phyloP scores from a whole-genome alignment of 345 rosid species.

The Melaleuca quinquenervia region DNA sequence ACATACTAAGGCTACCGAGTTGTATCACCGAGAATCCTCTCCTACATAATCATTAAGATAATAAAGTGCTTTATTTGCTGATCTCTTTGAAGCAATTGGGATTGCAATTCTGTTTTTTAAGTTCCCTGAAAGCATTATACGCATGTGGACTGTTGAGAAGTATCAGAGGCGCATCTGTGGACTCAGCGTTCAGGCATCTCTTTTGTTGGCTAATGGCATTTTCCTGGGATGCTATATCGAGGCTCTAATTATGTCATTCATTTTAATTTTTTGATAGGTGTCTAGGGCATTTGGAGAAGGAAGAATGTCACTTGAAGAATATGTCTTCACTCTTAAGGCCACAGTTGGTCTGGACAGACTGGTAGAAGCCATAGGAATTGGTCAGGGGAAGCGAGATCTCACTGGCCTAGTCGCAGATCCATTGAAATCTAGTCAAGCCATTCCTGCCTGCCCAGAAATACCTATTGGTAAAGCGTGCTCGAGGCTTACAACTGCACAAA shows the following conservation, averaged over 20 bases:
- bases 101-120: not conserved
- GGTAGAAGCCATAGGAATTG: conserved; percentile 39
- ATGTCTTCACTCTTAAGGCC: conserved; percentile 47
- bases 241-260: not conserved
- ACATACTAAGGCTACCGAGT: not conserved
- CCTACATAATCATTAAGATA: not conserved
- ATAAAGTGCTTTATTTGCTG: not conserved
- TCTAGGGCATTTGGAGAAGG: conserved; percentile 38
- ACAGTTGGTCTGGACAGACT: conserved; percentile 27
- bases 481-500: conserved; percentile 39
- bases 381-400: conserved; percentile 55
- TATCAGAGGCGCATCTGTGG: not conserved
- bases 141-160: not conserved
- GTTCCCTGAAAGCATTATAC: not conserved
- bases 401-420: conserved; percentile 46
- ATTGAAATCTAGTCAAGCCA: conserved; percentile 29
- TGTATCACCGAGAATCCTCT: not conserved
- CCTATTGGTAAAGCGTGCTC: conserved; percentile 56
- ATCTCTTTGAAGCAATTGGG: not conserved
- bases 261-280: conserved; percentile 13
- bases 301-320: conserved; percentile 40
- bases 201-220: not conserved
- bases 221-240: not conserved
- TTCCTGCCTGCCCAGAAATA: conserved; percentile 31
- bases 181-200: not conserved